Evolutionary conservation across 2,329 filamentous ascomycete species (phyloP), one percentile per base, ranked within the genome.

Genomic region (Cladosporium sp.): DNA sequence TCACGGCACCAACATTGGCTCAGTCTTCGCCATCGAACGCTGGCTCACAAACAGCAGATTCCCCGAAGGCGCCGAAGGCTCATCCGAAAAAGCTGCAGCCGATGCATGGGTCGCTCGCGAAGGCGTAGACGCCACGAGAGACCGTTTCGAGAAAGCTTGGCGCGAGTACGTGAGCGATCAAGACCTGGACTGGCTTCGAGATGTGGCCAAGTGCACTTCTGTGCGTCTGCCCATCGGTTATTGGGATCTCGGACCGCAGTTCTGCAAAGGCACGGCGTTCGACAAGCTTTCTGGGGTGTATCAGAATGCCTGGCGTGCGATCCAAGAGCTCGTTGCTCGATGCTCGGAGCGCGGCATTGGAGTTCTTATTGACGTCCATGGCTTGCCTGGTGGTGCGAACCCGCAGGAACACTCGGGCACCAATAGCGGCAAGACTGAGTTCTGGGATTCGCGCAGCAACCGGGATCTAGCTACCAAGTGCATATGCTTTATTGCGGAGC

Each of bases 151-250:
- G 69, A 63, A 73, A 4, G 78, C 83, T 59, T 85, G 83, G 82
- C 65, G 67, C 1, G 74, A 73, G 40, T 78, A 78, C 4, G 68
- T 84, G 28, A 75, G 74, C 9, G 77, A 83, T 47, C 69, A 70
- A 0, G 81, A 84, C 62, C 73, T 83, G 20, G 69, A 75, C 15
- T 85, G 80, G 78, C 73, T 86, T 22, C 73, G 71, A 5, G 75
- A 78, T 15, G 71, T 76, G 24, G 82, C 79, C 2, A 78, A 77
- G 52, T 82, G 81, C 62, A 85, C 80, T 3, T 80, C 80, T 15
- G 77, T 86, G 40, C 77, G 83, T n/a, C 67, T 86, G 17, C 83
- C 83, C 0, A 80, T 86, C 53, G 83, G 83, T 3, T 84, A 83
- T 68, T 86, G 79, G 65, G 80, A 78, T 3, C 74, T 85, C 4